phyloP scores from a whole-genome alignment of 805 yeast genomes.

The Candida sakaeoensis region DNA sequence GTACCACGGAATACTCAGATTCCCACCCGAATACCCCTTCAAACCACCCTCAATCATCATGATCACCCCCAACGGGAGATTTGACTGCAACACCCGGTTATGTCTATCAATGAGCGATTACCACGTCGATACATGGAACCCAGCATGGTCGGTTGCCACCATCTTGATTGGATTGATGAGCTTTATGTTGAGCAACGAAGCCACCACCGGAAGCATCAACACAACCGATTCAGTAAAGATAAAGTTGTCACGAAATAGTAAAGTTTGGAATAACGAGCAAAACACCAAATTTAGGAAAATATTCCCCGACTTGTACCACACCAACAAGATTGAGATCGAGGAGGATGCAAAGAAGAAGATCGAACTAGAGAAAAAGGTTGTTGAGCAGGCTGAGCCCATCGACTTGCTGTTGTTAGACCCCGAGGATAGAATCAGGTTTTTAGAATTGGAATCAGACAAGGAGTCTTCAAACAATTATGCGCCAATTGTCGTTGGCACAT shows the following conservation, averaged over 20 bases:
- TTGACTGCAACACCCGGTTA: constrained; percentile 72
- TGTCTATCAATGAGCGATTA: constrained; percentile 93
- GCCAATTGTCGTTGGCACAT: constrained; percentile 2
- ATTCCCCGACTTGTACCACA: constrained; percentile 65
- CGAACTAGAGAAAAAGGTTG: constrained; percentile 9
- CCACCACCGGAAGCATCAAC: constrained; percentile 76
- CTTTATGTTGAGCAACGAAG: constrained; percentile 86
- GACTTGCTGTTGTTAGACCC: constrained; percentile 46
- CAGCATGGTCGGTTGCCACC: constrained; percentile 92
- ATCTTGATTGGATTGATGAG: constrained; percentile 83
- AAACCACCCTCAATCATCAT: constrained; percentile 88
- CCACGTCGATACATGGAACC: constrained; percentile 95
- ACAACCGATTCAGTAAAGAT: constrained; percentile 59
- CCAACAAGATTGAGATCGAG: constrained; percentile 34
- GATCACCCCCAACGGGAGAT: constrained; percentile 88
- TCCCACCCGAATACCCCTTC: constrained; percentile 85
- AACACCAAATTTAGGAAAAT: constrained; percentile 56
- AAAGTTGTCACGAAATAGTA: constrained; percentile 55
- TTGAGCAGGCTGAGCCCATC: constrained; percentile 16
- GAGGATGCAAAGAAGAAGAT: constrained; percentile 15
- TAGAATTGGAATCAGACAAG: constrained; percentile 9
- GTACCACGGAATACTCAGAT: constrained; percentile 81
- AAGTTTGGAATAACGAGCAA: constrained; percentile 53
- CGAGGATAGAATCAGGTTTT: constrained; percentile 58
- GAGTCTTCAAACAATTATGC: background rate